These are phyloP conservation scores for Nannochloropsis oceanica DNA, from an alignment of 108 stramenopile species.

Conservation along the genomic window DNA sequence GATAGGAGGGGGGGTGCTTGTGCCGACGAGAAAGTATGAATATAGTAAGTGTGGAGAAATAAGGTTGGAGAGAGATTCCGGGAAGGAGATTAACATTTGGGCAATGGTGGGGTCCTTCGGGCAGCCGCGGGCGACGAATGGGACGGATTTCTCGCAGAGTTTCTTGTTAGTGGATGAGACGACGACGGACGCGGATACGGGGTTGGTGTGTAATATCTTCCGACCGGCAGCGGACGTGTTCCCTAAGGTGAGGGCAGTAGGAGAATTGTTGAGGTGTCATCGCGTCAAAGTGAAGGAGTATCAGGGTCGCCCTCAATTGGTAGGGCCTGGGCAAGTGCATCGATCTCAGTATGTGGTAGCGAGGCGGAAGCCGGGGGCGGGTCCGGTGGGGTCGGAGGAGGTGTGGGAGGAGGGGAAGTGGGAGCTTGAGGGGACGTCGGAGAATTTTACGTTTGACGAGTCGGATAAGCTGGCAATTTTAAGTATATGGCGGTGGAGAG, in stretches of 20 bases:
- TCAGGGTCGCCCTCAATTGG: neutral
- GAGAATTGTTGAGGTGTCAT: neutral
- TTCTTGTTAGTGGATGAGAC: neutral
- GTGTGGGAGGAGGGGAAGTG: neutral
- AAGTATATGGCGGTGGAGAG: neutral
- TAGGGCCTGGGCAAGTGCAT: neutral
- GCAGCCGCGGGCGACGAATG: neutral
- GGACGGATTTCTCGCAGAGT: neutral
- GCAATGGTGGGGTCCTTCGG: neutral
- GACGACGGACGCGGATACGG: neutral
- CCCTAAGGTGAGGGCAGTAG: neutral
- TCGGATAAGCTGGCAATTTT: neutral
- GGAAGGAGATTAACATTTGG: neutral
- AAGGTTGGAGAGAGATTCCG: neutral
- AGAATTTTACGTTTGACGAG: neutral
- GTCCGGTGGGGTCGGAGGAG: neutral
- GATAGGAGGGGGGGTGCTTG: neutral
- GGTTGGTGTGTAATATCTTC: neutral
- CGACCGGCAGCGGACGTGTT: neutral
- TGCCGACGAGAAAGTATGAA: neutral
- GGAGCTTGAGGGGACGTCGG: neutral
- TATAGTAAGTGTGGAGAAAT: neutral
- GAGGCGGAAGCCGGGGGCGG: neutral
- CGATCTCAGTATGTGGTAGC: neutral
- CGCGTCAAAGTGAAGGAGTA: neutral